Base-by-base conservation (phyloP, 768 basidiomycete species). In the Ramaria rubella region DNA sequence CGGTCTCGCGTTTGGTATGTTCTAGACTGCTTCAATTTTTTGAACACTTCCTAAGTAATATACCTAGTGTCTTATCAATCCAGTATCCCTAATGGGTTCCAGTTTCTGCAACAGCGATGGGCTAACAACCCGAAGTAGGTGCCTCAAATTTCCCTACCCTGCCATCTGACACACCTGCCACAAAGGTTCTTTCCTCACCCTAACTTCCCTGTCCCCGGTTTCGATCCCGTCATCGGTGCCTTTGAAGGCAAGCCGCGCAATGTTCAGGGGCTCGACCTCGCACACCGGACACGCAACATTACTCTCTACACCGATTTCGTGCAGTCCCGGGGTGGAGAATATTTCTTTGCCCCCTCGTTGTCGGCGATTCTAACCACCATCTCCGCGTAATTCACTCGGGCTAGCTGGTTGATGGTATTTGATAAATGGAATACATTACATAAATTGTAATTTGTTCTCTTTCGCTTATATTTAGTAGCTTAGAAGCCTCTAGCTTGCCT, bases 301-400 rank as follows among this genome's bases (percentile, higher is more conserved):
- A 34, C 62, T 4, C 42, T 69, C 17, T 59, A 61, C 1, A 57
- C 52, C 6, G 57, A 68, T 27, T 78, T 75, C 58, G 69, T 81
- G 46, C 62, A 73, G 31, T 69, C 79, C 42, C 72, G 75, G 23
- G 76, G 80, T 38, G 78, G 80, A 55, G 80, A 78, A 60, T 80
- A 79, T 62, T 80, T 80, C 65, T 80, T 80, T 65, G 66, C 73
- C 3, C 80, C 79, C 1, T 77, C 77, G 21, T 64, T 80, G 52
- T 73, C 73, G 31, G 74, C 72, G 5, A 66, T 81, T 17, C 4
- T 3, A 4, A 27, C n/a, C 15, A 29, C 14, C 2, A 19, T 50
- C 15, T 50, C 49, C 30, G 27, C 4, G 15, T 50, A 50, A 50
- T 45, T n/a, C 14, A n/a, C n/a, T n/a, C n/a, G n/a, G n/a, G n/a